phyloP scores from a whole-genome alignment of 2,329 filamentous ascomycete genomes.

The Rachicladosporium sp. region DNA sequence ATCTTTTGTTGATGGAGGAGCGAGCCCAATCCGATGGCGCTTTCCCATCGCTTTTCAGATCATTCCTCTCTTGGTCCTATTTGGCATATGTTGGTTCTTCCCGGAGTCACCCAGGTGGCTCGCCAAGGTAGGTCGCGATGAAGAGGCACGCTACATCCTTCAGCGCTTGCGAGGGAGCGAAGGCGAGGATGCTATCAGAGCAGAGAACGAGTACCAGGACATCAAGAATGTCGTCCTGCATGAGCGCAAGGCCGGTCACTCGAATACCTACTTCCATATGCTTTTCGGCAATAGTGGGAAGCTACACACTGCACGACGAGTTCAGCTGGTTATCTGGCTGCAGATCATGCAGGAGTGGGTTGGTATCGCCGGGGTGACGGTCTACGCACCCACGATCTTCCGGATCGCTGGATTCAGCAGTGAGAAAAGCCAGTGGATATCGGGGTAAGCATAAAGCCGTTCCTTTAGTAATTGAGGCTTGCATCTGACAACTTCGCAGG shows the following conservation, averaged over 20 bases:
- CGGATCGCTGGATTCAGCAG: slow-evolving; percentile 21
- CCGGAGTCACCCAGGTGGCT: slow-evolving; percentile 58
- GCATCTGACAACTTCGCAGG: no score
- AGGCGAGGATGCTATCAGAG: slow-evolving; percentile 22
- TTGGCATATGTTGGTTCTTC: slow-evolving; percentile 49
- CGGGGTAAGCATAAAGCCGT: no score
- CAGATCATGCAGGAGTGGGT: slow-evolving; percentile 30
- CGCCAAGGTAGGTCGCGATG: slow-evolving; percentile 49
- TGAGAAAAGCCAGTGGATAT: slow-evolving; percentile 29
- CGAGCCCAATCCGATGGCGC: slow-evolving; percentile 52
- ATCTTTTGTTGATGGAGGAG: slow-evolving; percentile 4
- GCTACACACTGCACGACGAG: slow-evolving; percentile 23
- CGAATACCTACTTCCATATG: slow-evolving; percentile 22
- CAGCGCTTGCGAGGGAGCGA: slow-evolving; percentile 46
- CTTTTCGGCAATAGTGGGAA: slow-evolving; percentile 22
- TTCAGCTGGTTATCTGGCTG: slow-evolving; percentile 28
- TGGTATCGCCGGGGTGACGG: slow-evolving; percentile 24
- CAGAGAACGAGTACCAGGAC: slow-evolving; percentile 54
- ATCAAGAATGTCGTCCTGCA: slow-evolving; percentile 52
- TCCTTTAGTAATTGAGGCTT: no score
- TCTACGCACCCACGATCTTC: slow-evolving; percentile 17
- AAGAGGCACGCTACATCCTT: slow-evolving; percentile 55
- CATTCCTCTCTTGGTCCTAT: slow-evolving; percentile 46
- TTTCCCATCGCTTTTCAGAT: slow-evolving; percentile 60
- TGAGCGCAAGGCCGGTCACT: slow-evolving; percentile 33